Base-by-base conservation (phyloP, 2,329 filamentous ascomycete species). In the Rutstroemia sp. region DNA sequence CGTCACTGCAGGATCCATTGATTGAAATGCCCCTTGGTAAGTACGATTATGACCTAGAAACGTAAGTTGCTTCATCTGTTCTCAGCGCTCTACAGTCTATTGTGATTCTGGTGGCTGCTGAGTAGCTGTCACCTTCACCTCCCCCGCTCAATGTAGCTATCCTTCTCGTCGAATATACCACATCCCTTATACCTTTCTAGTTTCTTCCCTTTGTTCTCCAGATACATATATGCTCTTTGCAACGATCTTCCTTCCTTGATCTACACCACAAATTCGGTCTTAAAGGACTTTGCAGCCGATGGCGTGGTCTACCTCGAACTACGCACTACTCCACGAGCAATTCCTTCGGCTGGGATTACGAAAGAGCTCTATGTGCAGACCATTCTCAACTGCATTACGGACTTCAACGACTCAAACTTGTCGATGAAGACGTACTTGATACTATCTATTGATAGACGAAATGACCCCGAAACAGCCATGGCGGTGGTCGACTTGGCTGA, bases 241-340 rank as follows among this genome's bases (percentile, higher is more conserved):
- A 82, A 82, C 65, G 82, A 87, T 64, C 71, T 77, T 10, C 70
- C 75, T 3, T 82, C 82, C 61, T 73, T 90, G 49, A 74, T 72
- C 42, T 77, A 81, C 63, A 82, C 87, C 25, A 90, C 88, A 1
- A 74, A 72, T 44, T 77, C 80, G 5, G 87, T 92, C 46, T 76
- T 90, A 6, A 59, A 73, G 19, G 79, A 83, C 64, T 95, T 94
- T 66, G 75, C 79, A 51, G 69, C 71, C 25, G 89, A 94, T 66
- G 87, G 87, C 38, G 85, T 92, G 16, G 77, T 81, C 56, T 92
- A 94, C 67, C 77, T 92, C 12, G 90, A 95, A 69, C 79, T 94
- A 23, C 83, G 90, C 45, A 92, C 89, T 0, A 94, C 88, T 1
- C 90, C 90, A 1, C 81, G 90, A 53, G 77, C 79, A 2, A 80